Evolutionary conservation across 257 asterid species (phyloP).

Genomic region (Solanum gracilifrons): DNA sequence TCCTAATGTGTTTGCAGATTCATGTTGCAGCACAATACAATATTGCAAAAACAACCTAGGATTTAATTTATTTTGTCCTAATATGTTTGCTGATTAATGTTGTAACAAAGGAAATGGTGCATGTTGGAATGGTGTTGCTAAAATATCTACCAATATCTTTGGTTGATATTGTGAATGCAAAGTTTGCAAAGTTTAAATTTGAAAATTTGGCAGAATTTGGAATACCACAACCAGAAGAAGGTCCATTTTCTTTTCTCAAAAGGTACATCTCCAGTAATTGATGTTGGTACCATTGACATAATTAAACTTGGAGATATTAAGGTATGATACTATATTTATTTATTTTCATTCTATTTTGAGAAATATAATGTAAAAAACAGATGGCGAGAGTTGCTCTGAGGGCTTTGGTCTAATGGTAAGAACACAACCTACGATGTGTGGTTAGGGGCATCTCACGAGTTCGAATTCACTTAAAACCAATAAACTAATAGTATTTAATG

Average conservation of each 20-base stretch:
- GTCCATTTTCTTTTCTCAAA: slow-evolving; percentile 25
- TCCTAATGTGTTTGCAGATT: too few relatives aligned
- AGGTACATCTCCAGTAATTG: slow-evolving; percentile 39
- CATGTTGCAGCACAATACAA: too few relatives aligned
- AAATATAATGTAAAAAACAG: neutral
- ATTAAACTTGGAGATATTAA: slow-evolving; percentile 22
- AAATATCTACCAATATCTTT: neutral
- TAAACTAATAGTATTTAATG: neutral
- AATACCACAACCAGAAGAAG: slow-evolving; percentile 1
- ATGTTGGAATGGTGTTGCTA: slow-evolving; percentile 29
- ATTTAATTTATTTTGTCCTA: neutral
- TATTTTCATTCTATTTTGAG: neutral
- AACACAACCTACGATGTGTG: neutral
- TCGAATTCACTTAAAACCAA: neutral
- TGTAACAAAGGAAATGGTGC: slow-evolving; percentile 18
- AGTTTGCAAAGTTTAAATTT: neutral
- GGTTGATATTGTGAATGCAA: slow-evolving; percentile 17
- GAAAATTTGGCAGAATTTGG: slow-evolving; percentile 31
- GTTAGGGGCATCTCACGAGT: neutral
- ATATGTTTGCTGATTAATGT: slow-evolving; percentile 28
- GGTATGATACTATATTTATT: neutral
- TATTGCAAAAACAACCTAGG: neutral
- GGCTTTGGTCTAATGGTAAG: neutral
- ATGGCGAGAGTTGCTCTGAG: neutral
- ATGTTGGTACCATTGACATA: neutral